Conservation (phyloP, 768 basidiomycete species). For the Fistulinella prunicolor region DNA sequence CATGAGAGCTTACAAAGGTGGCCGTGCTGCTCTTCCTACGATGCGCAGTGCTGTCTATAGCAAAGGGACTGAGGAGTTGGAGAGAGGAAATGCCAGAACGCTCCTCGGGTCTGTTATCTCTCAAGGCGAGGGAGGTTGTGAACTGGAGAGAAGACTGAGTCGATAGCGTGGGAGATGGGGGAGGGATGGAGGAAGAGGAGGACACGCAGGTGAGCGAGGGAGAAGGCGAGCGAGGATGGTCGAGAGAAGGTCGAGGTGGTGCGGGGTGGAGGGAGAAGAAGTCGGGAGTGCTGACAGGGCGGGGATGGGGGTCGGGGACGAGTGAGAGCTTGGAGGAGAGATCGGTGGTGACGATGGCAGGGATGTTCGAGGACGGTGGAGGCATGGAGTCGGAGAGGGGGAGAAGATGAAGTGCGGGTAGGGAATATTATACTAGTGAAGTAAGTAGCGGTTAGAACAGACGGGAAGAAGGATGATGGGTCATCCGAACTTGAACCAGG, state of each 20-base stretch:
- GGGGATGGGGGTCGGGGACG: neutral
- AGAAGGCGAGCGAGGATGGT: conserved; percentile 29
- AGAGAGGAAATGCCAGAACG: conserved; percentile 51
- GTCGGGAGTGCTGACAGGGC: conserved; percentile 5
- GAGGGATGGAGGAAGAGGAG: conserved; percentile 39
- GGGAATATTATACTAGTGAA: neutral
- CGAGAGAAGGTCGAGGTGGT: conserved; percentile 27
- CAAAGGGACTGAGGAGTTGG: conserved; percentile 44
- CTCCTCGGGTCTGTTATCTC: conserved; percentile 67
- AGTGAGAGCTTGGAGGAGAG: conserved; percentile 32
- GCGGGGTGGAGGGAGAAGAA: conserved; percentile 23
- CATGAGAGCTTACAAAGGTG: conserved; percentile 47
- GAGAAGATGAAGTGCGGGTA: neutral
- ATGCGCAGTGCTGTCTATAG: conserved; percentile 36
- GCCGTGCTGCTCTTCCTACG: conserved; percentile 55
- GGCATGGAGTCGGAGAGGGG: conserved; percentile 13
- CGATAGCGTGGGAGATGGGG: conserved; percentile 78
- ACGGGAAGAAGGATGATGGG: conserved; percentile 11
- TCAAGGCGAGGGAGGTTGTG: conserved; percentile 50
- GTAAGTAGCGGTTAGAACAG: neutral
- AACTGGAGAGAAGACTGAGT: conserved; percentile 62
- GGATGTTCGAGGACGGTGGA: conserved; percentile 21
- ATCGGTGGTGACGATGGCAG: conserved; percentile 36
- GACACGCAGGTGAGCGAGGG: conserved; percentile 33
- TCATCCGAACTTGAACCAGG: no score